Percentiles rank a stretch among this genome's conserved stretches.
phyloP scores from a whole-genome alignment of 2,329 filamentous ascomycete species.

The Aspergillus brunneoviolaceus region DNA sequence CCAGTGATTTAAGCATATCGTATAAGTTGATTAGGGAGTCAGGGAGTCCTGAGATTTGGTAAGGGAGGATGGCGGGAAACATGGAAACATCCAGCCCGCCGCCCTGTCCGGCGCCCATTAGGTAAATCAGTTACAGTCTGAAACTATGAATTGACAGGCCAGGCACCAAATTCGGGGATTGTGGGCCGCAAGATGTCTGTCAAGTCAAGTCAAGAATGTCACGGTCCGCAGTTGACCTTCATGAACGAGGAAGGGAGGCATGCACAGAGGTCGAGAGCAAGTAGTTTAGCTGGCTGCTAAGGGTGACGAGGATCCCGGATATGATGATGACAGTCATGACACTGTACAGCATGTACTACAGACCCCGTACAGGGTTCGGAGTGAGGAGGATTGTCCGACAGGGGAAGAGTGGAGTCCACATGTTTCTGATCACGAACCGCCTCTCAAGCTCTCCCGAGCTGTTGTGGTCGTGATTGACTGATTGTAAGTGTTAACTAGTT shows the following conservation, averaged over 20 bases:
- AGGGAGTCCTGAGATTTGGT: background rate
- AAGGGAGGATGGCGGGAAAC: background rate
- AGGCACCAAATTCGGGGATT: background rate
- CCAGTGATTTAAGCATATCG: background rate
- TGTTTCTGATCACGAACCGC: conserved; percentile 3
- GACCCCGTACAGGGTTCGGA: background rate
- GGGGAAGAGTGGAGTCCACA: background rate
- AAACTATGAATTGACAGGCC: background rate
- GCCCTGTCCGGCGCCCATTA: background rate
- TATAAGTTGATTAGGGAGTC: background rate
- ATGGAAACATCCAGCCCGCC: background rate
- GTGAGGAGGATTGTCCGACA: background rate
- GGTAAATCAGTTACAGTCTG: background rate
- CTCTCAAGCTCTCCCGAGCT: background rate
- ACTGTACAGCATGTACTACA: background rate
- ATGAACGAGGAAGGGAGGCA: background rate
- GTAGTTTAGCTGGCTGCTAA: background rate
- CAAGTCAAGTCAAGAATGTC: background rate
- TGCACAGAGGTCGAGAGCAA: background rate
- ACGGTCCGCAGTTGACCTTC: background rate
- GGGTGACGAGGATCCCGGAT: background rate
- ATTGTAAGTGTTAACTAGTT: background rate
- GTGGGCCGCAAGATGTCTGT: background rate
- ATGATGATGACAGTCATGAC: background rate
- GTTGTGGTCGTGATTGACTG: background rate